Percentiles rank a stretch among this genome's conserved stretches.
phyloP scores from a whole-genome alignment of 768 basidiomycete genomes.

The Sporobolomyces pararoseus region DNA sequence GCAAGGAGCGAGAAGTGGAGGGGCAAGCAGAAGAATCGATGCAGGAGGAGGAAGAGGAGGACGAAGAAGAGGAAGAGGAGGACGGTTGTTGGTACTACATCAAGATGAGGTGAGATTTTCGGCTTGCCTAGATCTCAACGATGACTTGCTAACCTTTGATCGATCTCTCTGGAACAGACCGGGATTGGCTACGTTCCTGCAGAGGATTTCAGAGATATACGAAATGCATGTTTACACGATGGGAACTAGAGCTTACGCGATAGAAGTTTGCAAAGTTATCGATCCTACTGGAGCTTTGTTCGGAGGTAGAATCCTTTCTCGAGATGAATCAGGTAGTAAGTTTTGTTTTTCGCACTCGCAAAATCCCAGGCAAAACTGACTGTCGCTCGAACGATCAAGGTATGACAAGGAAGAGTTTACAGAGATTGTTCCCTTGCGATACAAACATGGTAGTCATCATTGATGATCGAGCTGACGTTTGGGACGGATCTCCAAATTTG shows the following conservation, averaged over 20 bases:
- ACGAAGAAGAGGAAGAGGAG: constrained; percentile 50
- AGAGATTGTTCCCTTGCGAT: constrained; percentile 90
- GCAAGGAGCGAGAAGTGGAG: constrained; percentile 1
- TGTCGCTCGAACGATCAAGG: constrained; percentile 53
- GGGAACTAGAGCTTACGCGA: constrained; percentile 96
- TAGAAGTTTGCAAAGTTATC: constrained; percentile 87
- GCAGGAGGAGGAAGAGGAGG: constrained; percentile 51
- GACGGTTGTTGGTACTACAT: constrained; percentile 95
- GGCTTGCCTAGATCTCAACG: not conserved
- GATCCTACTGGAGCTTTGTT: constrained; percentile 84
- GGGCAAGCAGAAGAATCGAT: not conserved
- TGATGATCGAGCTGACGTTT: constrained; percentile 96
- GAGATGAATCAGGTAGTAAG: constrained; percentile 92
- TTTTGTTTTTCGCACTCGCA: constrained; percentile 43
- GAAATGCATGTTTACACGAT: constrained; percentile 99
- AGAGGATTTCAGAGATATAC: constrained; percentile 68
- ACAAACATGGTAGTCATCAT: constrained; percentile 99
- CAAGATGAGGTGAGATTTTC: constrained; percentile 78
- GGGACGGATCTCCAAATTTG: constrained; percentile 95
- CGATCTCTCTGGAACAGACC: constrained; percentile 4
- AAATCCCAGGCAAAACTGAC: not conserved
- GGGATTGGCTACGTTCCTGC: constrained; percentile 67
- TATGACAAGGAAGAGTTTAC: constrained; percentile 83
- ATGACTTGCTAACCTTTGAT: not conserved
- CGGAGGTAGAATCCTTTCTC: constrained; percentile 77